A percentile compares a stretch with the other conserved stretches of the same genome.
phyloP scores from a whole-genome alignment of 345 rosid genomes.

The Pistacia atlantica region DNA sequence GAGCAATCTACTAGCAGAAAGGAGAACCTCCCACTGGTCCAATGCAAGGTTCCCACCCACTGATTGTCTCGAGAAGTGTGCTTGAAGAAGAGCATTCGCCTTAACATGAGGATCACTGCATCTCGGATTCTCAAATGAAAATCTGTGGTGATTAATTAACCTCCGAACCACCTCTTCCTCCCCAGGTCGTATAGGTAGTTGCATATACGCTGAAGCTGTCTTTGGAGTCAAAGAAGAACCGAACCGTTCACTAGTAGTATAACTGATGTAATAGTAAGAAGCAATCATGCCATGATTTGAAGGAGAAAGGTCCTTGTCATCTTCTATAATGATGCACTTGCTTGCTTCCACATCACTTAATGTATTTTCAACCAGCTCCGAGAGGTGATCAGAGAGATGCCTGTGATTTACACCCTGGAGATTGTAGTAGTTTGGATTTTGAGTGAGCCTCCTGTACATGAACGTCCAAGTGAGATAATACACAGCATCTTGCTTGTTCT shows the following conservation, averaged over 20 bases:
- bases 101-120: slow-evolving; percentile 83
- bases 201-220: slow-evolving; percentile 87
- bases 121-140: slow-evolving; percentile 78
- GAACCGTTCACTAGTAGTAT: slow-evolving; percentile 89
- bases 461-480: slow-evolving; percentile 97
- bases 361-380: slow-evolving; percentile 91
- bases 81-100: slow-evolving; percentile 90
- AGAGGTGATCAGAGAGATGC: slow-evolving; percentile 99
- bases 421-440: slow-evolving; percentile 94
- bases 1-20: slow-evolving; percentile 72
- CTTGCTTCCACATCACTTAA: slow-evolving; percentile 78
- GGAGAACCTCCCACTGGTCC: slow-evolving; percentile 85
- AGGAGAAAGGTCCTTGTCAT: slow-evolving; percentile 79
- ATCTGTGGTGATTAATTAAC: slow-evolving; percentile 88
- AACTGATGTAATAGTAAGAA: slow-evolving; percentile 82
- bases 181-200: slow-evolving; percentile 78
- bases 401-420: slow-evolving; percentile 92
- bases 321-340: slow-evolving; percentile 76
- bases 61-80: slow-evolving; percentile 86
- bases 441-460: slow-evolving; percentile 88
- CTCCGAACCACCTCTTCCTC: slow-evolving; percentile 83
- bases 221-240: slow-evolving; percentile 78
- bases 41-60: slow-evolving; percentile 70
- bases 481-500: slow-evolving; percentile 96
- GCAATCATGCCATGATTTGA: slow-evolving; percentile 90